phyloP scores from a whole-genome alignment of 192 early-diverging fungal species.

The Gamsiella multidivaricata region DNA sequence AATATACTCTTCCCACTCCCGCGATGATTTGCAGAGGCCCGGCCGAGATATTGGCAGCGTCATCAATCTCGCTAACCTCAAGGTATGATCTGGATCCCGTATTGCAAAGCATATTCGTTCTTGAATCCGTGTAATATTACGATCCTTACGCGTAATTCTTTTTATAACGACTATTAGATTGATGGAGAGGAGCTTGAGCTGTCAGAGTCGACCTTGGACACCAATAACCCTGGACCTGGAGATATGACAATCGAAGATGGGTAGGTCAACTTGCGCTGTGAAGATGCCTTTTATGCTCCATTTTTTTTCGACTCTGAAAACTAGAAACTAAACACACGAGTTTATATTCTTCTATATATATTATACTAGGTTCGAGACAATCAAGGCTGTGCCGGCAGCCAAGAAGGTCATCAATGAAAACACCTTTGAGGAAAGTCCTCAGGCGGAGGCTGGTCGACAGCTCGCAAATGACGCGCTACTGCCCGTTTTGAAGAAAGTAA shows the following conservation, averaged over 20 bases:
- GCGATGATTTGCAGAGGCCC: conserved; percentile 28
- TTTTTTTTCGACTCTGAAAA: not conserved
- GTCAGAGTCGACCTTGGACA: not conserved
- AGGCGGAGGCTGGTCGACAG: conserved; percentile 46
- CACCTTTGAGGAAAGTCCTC: conserved; percentile 25
- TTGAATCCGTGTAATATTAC: no score
- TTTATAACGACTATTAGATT: not conserved
- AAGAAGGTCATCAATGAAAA: conserved; percentile 31
- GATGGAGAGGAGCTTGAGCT: not conserved
- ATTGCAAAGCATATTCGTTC: no score
- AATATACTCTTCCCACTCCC: no score
- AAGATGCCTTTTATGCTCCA: not conserved
- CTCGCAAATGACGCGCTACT: conserved; percentile 37
- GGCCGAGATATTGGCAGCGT: conserved; percentile 27
- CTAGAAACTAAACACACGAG: not conserved
- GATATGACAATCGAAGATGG: conserved; percentile 36
- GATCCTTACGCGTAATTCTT: no score
- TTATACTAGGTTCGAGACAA: conserved; percentile 25
- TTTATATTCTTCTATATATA: not conserved
- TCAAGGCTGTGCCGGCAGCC: conserved; percentile 30
- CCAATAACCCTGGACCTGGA: conserved; percentile 13
- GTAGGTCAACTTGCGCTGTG: not conserved
- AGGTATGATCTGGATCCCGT: no score
- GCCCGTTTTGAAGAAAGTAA: conserved; percentile 43
- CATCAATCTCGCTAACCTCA: conserved; percentile 26